Base-by-base conservation (phyloP, 2,329 filamentous ascomycete species). In the Venturia effusa region DNA sequence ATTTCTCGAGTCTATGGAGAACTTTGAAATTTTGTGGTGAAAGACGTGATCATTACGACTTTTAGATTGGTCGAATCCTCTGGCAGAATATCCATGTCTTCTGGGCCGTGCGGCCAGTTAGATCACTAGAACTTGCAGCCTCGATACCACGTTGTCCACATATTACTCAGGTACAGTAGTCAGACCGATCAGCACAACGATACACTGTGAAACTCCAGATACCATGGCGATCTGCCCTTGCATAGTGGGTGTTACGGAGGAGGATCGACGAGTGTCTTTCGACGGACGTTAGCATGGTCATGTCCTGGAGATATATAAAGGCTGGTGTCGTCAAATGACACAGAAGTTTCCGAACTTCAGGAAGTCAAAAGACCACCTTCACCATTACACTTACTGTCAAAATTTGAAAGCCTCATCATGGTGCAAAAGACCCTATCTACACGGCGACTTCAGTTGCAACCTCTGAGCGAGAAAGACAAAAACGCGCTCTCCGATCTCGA, bases 401-500 rank as follows among this genome's bases (percentile, higher is more conserved):
- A 54, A 17, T 19, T 11, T 19, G n/a, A 54, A 24, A 54, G 13
- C 22, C 10, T 37, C 30, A 37, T 59, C 55, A 59, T 61, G 59
- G 59, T 45, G 19, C 59, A 40, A 27, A 32, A 61, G 17, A 61
- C 39, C 30, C 19, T 61, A 24, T 11, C 43, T 8, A 61, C 59
- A 45, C 32, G 30, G 41, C 59, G 59, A 30, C 59, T 61, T 4
- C 11, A 22, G n/a, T 37, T 61, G 59, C 59, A 61, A 5, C 59
- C 59, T 27, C 59, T 61, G 17, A 19, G 37, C 11, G 4, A 34
- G 24, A 39, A 61, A 32, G 37, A 61, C 41, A 24, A 45, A 8
- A 15, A n/a, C 3, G 59, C 37, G 41, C 59, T 61, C 22, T 61
- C 43, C 24, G 59, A 61, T 10, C 59, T 61, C 15, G 59, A 61